Base-by-base conservation (phyloP, 129 eudicot species). In the Chrysanthemum makinoi region DNA sequence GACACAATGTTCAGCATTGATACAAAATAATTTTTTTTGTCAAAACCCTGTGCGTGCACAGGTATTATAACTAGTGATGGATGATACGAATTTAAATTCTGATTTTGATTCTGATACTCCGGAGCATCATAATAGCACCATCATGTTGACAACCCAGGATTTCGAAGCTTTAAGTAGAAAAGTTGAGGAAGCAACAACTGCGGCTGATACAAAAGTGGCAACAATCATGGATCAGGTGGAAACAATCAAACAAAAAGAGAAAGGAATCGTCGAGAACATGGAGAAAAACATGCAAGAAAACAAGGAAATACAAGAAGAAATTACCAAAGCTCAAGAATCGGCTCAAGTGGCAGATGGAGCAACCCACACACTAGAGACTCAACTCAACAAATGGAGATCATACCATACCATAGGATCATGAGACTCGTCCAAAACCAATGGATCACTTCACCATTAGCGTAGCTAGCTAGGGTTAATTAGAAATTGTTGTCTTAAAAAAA, bases 281-380 rank as follows among this genome's bases (percentile, higher is more conserved):
- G 89, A 88, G 80, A 78, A 53, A 49, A 65, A 66, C 26, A 61
- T 75, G 76, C 82, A 83, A 70, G 97, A 88, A 76, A 78, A 62
- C 1, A 86, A 86, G 66, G 91, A 74, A 47, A 61, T 85, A 10
- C 82, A 90, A 58, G 80, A 72, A 19, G 87, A 77, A 69, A 86
- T 81, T 10, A 79, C 71, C 50, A 87, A 83, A 8, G 96, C 97
- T 81, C 51, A 80, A 17, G 84, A 84, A 83, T 62, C 77, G 30
- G 95, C 89, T 5, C 95, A 88, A 74, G 70, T 63, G 84, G 96
- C 89, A 1, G 95, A 90, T 52, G 94, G 84, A 0, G 99, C 87
- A 55, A 80, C 77, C 43, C 81, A 73, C 67, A 77, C 73, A 0
- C 68, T 84, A 30, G 95, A 90, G 81, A 73, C 66, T 54, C 91